Conservation (phyloP, 1,284 basidiomycete genomes). For the Trichosporon faecale region DNA sequence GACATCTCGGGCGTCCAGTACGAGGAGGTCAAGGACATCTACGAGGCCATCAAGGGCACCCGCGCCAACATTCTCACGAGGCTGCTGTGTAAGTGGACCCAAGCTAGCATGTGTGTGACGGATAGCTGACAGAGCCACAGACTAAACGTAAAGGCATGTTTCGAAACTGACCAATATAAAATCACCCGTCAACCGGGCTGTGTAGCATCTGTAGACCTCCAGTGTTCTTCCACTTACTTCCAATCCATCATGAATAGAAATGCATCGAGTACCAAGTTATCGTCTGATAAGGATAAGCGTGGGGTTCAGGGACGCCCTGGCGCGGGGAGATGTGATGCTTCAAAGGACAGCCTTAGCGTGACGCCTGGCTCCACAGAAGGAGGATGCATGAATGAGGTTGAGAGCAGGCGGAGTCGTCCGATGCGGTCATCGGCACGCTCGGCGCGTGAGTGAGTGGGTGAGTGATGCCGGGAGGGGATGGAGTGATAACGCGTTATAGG, state of each 20-base stretch:
- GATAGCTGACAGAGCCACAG: not conserved
- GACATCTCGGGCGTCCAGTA: constrained; percentile 90
- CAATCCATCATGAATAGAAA: constrained; percentile 3
- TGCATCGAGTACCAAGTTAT: not conserved
- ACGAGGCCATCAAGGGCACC: constrained; percentile 76
- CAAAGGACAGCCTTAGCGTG: not conserved
- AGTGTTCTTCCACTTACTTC: constrained; percentile 9
- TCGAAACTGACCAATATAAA: not conserved
- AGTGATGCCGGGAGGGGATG: not conserved
- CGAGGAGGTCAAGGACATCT: constrained; percentile 75
- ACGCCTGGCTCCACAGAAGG: not conserved
- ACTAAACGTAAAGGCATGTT: constrained; percentile 4
- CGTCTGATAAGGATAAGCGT: not conserved
- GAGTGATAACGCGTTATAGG: constrained; percentile 7
- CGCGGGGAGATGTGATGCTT: not conserved
- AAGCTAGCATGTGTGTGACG: not conserved
- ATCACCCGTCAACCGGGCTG: constrained; percentile 9
- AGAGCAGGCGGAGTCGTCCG: not conserved
- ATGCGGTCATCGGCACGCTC: not conserved
- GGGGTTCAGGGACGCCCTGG: not conserved
- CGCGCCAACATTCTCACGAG: constrained; percentile 83
- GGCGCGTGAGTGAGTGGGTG: not conserved
- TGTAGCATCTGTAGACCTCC: constrained; percentile 8
- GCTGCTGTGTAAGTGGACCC: constrained; percentile 58
- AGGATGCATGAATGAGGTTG: not conserved